Evolutionary conservation across 2,329 filamentous ascomycete species (phyloP).

Genomic region (Fusarium veterinarium): DNA sequence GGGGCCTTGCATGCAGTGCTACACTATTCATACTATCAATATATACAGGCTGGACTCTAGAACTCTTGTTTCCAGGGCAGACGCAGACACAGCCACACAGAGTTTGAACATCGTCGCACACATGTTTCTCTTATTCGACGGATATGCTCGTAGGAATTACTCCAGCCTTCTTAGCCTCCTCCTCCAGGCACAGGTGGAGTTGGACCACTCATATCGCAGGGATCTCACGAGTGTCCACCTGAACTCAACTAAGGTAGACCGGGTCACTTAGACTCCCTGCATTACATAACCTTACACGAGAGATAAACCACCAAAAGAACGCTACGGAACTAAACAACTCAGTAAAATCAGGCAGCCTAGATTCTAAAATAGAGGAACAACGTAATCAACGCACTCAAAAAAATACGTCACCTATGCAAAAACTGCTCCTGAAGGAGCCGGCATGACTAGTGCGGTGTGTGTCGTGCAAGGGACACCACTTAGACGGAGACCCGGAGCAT

Average conservation of each 20-base stretch:
- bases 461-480: slow-evolving; percentile 4
- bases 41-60: slow-evolving; percentile 7
- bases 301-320: neutral
- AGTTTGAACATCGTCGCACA: slow-evolving; percentile 3
- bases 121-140: neutral
- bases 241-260: neutral
- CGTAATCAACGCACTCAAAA: neutral
- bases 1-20: slow-evolving; percentile 28
- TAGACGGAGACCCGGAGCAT: slow-evolving; percentile 20
- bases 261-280: neutral
- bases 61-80: slow-evolving; percentile 1
- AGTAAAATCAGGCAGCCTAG: slow-evolving; percentile 9
- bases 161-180: slow-evolving; percentile 15
- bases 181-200: slow-evolving; percentile 30
- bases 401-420: neutral
- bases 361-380: slow-evolving; percentile 7
- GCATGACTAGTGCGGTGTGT: slow-evolving; percentile 7
- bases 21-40: slow-evolving; percentile 29
- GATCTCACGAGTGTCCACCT: neutral
- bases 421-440: slow-evolving; percentile 5
- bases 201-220: slow-evolving; percentile 22
- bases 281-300: slow-evolving; percentile 5
- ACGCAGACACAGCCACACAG: slow-evolving; percentile 27
- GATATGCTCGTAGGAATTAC: slow-evolving; percentile 9
- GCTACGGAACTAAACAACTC: neutral